phyloP scores from a whole-genome alignment of 1,139 yeast species.

The Geotrichum europaeum region DNA sequence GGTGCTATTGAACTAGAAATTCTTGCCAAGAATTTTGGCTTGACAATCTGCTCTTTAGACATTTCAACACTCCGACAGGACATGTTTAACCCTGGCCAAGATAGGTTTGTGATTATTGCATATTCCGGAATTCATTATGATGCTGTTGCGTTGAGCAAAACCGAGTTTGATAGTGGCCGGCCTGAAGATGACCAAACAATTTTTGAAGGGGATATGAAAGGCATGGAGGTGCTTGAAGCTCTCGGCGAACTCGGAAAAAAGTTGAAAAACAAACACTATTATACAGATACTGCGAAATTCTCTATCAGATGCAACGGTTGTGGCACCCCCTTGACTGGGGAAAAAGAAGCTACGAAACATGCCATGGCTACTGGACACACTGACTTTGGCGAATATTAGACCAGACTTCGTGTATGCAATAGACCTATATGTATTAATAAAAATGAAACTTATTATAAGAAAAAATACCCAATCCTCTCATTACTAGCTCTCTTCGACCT shows the following conservation, averaged over 20 bases:
- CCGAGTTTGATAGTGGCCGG: constrained; percentile 34
- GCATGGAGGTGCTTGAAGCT: constrained; percentile 36
- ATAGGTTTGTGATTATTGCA: constrained; percentile 47
- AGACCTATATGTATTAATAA: not conserved
- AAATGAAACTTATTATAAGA: not conserved
- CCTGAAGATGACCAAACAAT: constrained; percentile 39
- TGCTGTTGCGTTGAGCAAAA: constrained; percentile 44
- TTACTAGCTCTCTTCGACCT: constrained; percentile 1
- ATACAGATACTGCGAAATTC: constrained; percentile 63
- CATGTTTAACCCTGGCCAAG: constrained; percentile 45
- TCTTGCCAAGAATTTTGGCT: constrained; percentile 47
- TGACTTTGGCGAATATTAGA: constrained; percentile 54
- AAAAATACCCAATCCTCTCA: constrained; percentile 18
- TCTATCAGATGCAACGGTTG: constrained; percentile 56
- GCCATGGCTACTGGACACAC: constrained; percentile 60
- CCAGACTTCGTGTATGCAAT: not conserved
- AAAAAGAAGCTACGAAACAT: constrained; percentile 60
- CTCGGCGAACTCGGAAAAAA: constrained; percentile 41
- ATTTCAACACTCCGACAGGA: constrained; percentile 60
- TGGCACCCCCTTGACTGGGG: constrained; percentile 51
- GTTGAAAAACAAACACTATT: constrained; percentile 50
- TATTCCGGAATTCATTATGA: constrained; percentile 79
- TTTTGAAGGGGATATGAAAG: constrained; percentile 35
- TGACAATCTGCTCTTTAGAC: constrained; percentile 59
- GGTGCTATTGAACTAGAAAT: constrained; percentile 78